Evolutionary conservation across 2,329 filamentous ascomycete species (phyloP).

Genomic region (Lomentospora prolificans): DNA sequence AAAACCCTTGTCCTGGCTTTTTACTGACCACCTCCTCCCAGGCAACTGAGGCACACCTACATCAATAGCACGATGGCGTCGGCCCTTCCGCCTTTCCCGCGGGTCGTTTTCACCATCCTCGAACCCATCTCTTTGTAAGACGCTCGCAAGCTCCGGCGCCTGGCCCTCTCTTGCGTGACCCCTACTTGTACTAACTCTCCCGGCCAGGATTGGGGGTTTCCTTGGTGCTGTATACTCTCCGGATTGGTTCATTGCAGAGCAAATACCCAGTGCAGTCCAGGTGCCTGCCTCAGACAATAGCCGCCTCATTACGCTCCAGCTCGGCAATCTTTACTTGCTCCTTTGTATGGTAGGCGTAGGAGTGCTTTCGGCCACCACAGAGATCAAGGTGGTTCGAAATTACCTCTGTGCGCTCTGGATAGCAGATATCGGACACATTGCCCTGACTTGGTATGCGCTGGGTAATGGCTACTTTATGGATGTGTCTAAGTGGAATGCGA

Average conservation of each 20-base stretch:
- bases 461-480: slow-evolving; percentile 44
- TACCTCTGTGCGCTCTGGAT: slow-evolving; percentile 57
- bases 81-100: slow-evolving; percentile 52
- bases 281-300: slow-evolving; percentile 31
- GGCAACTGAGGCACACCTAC: too few relatives aligned
- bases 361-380: slow-evolving; percentile 53
- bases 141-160: not conserved
- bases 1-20: too few relatives aligned
- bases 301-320: slow-evolving; percentile 52
- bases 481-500: slow-evolving; percentile 52
- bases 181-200: not conserved
- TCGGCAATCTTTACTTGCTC: slow-evolving; percentile 61
- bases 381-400: slow-evolving; percentile 54
- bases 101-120: slow-evolving; percentile 55
- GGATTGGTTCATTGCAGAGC: slow-evolving; percentile 53
- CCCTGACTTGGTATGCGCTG: slow-evolving; percentile 47
- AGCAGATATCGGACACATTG: slow-evolving; percentile 60
- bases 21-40: too few relatives aligned
- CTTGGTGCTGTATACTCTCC: slow-evolving; percentile 45
- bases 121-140: slow-evolving; percentile 60
- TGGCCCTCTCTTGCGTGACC: not conserved
- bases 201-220: slow-evolving; percentile 48
- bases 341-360: slow-evolving; percentile 54
- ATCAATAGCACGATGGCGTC: slow-evolving; percentile 50
- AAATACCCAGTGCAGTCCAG: slow-evolving; percentile 35